Evolutionary conservation across 495 filamentous ascomycete genomes (phyloP), one percentile per base, ranked within the genome.

Genomic region (Rusavskia elegans): DNA sequence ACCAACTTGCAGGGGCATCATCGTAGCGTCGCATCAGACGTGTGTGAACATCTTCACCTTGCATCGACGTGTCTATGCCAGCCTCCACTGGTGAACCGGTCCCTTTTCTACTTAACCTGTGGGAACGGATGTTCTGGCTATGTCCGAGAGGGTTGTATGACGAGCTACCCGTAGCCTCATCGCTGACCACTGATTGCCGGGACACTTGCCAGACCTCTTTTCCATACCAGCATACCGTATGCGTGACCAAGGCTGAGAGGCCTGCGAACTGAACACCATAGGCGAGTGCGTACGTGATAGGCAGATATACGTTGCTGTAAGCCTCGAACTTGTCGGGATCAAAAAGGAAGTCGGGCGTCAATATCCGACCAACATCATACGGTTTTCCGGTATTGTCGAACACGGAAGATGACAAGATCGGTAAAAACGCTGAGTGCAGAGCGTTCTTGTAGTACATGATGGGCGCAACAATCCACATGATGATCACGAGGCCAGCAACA

Each of bases 401-500:
- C 1, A 93, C 85, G 1, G 59, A 50, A 21, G 82, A 69, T 17
- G 85, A 82, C 44, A 87, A 65, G 57, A 93, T 83, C 13, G 84
- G 86, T 81, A 92, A 82, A 60, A 84, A 90, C 1, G 84, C 74
- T 11, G 83, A 83, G 66, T 79, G 89, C 53, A 89, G 75, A 38
- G 75, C 67, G 57, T 92, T 90, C 55, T 72, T 72, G 64, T 89
- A 92, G 61, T 92, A 89, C 61, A 85, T 68, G 27, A 90, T 74
- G 8, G 88, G 88, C 13, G 86, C 87, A 30, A 89, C 69, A 36
- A 94, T 70, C 87, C 87, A 95, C 82, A 90, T 94, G 41, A 95
- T 85, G 20, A 89, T 66, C 2, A 87, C 80, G 55, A 94, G 75
- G 1, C 88, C 88, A 23, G 81, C 82, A 48, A 95, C 80, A 21